Base-by-base conservation (phyloP, 106 monocot genomes). In the Dendrobium nobile region DNA sequence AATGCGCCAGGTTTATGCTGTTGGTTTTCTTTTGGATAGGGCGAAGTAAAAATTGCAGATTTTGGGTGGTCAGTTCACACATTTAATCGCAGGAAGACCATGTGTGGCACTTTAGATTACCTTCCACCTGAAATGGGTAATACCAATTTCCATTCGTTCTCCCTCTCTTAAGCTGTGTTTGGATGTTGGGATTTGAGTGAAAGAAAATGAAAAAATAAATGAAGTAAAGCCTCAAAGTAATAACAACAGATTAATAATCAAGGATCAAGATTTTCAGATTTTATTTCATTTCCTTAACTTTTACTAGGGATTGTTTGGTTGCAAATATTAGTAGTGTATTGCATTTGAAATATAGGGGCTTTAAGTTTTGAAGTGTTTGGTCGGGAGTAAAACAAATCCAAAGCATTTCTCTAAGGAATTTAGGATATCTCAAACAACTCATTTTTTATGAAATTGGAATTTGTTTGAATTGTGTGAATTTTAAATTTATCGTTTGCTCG, bases 31-130 rank as follows among this genome's bases (percentile, higher is more conserved):
- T 65, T 54, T 72, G 55, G 41, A 51, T 70, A 96, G 99, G 99
- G 99, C 18, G 99, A 99, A 75, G 55, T 99, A 27, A 99, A 99
- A 77, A 99, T 99, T 73, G 99, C 99, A 74, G 99, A 99, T 91
- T 99, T 95, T 88, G 99, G 99, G 33, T 99, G 99, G 99, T 95
- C 99, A 7, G 99, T 99, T 42, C 99, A 99, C 86, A 95, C 99
- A 59, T 99, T 95, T 68, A 88, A 99, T 67, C 77, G 93, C 3
- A 91, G 99, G 55, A 47, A 80, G 77, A 99, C 99, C 3, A 99
- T 99, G 99, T 99, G 99, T 48, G 99, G 99, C 19, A 95, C 99
- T 41, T 79, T 99, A 61, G 99, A 99, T 86, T 95, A 99, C 31
- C 90, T 99, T 78, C 99, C 99, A 47, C 95, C 99, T 77, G 99